phyloP scores from a whole-genome alignment of 306 rosid species.

The Vigna angularis region DNA sequence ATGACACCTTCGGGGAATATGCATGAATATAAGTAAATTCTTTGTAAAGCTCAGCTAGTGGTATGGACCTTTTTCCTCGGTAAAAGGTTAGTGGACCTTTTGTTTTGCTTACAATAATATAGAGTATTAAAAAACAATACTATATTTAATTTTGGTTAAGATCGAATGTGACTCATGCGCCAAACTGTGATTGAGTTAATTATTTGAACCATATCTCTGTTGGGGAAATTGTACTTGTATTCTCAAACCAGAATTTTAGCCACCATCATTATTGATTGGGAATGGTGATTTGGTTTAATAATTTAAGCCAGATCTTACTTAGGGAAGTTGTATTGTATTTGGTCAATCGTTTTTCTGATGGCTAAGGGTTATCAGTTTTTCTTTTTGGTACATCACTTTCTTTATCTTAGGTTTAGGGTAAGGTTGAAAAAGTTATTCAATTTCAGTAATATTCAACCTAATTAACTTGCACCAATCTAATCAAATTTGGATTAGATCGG shows the following conservation, averaged over 20 bases:
- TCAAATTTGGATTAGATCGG: neutral
- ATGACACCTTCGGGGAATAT: constrained; percentile 15
- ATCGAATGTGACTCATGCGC: neutral
- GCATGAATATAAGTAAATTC: constrained; percentile 23
- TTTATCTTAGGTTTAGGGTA: neutral
- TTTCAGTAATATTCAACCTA: neutral
- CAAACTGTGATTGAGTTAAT: neutral
- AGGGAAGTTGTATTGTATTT: neutral
- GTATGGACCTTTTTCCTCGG: constrained; percentile 23
- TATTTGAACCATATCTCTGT: constrained; percentile 12
- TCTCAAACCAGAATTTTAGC: neutral
- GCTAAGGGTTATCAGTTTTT: neutral
- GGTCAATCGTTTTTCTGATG: neutral
- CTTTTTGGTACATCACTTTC: no score
- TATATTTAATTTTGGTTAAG: neutral
- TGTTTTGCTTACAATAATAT: constrained; percentile 13
- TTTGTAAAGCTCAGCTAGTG: constrained; percentile 26
- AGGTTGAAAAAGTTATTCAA: neutral
- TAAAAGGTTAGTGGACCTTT: constrained; percentile 30
- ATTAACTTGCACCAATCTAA: neutral
- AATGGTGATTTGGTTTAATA: neutral
- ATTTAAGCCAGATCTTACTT: neutral
- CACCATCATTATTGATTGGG: constrained; percentile 11
- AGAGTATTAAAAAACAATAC: neutral
- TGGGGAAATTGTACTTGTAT: neutral